Evolutionary conservation across 768 basidiomycete species (phyloP), one percentile per base, ranked within the genome.

Genomic region (Russula dissimulans): DNA sequence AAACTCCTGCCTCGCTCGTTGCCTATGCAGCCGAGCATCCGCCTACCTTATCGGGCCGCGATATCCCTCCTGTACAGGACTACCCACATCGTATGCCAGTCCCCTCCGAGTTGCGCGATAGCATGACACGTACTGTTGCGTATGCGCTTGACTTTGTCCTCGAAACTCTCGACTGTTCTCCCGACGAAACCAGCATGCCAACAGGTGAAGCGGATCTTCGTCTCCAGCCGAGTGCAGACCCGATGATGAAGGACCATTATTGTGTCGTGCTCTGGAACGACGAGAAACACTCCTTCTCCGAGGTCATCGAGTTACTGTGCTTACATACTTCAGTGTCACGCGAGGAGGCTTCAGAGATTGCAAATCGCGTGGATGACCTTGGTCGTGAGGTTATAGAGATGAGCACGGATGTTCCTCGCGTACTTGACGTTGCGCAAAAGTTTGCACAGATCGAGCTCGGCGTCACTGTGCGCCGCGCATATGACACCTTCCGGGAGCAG

Each of bases 231-330:
- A 84, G 87, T 1, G 84, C 81, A 6, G 89, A 92, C 65, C 87
- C 89, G 10, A 83, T 87, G 79, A 79, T 81, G 75, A 86, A 85
- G 62, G 89, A 91, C 65, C 80, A 85, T 56, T 91, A 85, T 66
- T 86, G 87, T 46, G 79, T 97, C 59, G 77, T 95, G 31, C 73
- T 98, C 5, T 97, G 94, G 94, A 94, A 95, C 74, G 95, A 97
- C 71, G 97, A 99, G 72, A 95, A 95, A 67, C 97, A 97, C 72
- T 93, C 91, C 0, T 89, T 87, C 67, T 85, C 87, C 53, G 93
- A 98, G 68, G 85, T 97, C 56, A 86, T 87, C 63, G 80, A 82
- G 61, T 79, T 92, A 44, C 73, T 91, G 6, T 77, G 78, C 59
- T 87, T 87, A 47, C 71, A 79, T 15, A 79, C 77, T 1, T 73